Evolutionary conservation across 1,284 basidiomycete species (phyloP).

Genomic region (Cystobasidium slooffiae): DNA sequence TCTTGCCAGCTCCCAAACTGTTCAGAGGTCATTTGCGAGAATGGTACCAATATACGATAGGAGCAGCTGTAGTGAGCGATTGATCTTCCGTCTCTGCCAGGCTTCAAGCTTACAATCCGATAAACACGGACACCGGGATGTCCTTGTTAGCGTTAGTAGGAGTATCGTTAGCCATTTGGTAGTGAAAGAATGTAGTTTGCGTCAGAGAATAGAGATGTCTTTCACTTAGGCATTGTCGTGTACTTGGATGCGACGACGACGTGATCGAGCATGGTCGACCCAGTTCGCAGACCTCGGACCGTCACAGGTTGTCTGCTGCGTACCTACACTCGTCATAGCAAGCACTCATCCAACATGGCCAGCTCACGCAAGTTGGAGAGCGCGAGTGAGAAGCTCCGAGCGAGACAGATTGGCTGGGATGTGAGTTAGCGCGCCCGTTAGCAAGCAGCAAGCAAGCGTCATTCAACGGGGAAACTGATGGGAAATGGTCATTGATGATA

Average conservation of each 20-base stretch:
- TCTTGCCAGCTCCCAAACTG: slow-evolving; percentile 42
- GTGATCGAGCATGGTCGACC: neutral
- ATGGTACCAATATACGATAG: neutral
- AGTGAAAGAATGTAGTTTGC: neutral
- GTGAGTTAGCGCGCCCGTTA: slow-evolving; percentile 4
- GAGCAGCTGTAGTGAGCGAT: neutral
- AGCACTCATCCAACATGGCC: slow-evolving; percentile 11
- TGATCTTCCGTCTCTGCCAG: neutral
- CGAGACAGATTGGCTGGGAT: slow-evolving; percentile 42
- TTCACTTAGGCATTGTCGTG: too few relatives aligned
- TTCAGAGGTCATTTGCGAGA: neutral
- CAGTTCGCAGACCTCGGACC: neutral
- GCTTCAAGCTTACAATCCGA: slow-evolving; percentile 20
- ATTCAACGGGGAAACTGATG: neutral
- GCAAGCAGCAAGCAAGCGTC: neutral
- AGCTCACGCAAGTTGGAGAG: slow-evolving; percentile 44
- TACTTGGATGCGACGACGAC: too few relatives aligned
- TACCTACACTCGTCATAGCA: neutral
- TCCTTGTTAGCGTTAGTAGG: slow-evolving; percentile 18
- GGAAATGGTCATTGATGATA: neutral
- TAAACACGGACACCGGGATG: slow-evolving; percentile 42
- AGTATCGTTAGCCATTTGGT: neutral
- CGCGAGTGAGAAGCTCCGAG: slow-evolving; percentile 40
- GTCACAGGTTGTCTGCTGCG: neutral
- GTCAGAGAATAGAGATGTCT: neutral